These are phyloP conservation scores for Aspergillus persii DNA, from an alignment of 2,329 filamentous ascomycete genomes.

Conservation along the genomic window DNA sequence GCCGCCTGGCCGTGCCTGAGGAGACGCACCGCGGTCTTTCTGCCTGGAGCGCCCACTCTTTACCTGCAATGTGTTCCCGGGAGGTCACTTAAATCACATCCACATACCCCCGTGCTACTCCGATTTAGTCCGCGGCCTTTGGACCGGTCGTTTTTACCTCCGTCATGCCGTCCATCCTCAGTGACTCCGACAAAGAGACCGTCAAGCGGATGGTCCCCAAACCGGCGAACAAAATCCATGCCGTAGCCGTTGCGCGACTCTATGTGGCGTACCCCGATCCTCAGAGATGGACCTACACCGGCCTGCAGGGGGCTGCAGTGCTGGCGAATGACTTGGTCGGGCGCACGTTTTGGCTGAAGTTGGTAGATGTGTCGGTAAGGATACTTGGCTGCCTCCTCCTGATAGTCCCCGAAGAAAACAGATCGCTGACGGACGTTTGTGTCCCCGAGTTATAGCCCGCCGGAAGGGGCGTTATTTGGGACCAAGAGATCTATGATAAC, in stretches of 20 bases:
- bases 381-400: not conserved
- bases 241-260: constrained; percentile 86
- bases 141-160: constrained; percentile 10
- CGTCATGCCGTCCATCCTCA: constrained; percentile 66
- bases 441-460: constrained; percentile 56
- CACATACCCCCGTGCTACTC: constrained; percentile 6
- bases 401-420: not conserved
- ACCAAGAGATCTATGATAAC: constrained; percentile 94
- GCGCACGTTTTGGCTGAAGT: constrained; percentile 94
- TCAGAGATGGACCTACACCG: constrained; percentile 88
- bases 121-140: constrained; percentile 17
- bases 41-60: constrained; percentile 3
- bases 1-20: constrained; percentile 13
- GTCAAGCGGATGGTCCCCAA: constrained; percentile 94
- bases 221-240: constrained; percentile 93
- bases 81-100: constrained; percentile 8
- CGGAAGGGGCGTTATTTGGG: constrained; percentile 86
- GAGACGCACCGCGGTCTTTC: constrained; percentile 8
- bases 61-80: constrained; percentile 20
- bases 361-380: constrained; percentile 92
- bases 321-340: constrained; percentile 92
- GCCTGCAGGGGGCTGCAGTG: constrained; percentile 85
- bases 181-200: constrained; percentile 91
- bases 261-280: constrained; percentile 89
- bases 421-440: constrained; percentile 9